Base-by-base conservation (phyloP, 106 monocot genomes). In the Dactylorhiza incarnata region DNA sequence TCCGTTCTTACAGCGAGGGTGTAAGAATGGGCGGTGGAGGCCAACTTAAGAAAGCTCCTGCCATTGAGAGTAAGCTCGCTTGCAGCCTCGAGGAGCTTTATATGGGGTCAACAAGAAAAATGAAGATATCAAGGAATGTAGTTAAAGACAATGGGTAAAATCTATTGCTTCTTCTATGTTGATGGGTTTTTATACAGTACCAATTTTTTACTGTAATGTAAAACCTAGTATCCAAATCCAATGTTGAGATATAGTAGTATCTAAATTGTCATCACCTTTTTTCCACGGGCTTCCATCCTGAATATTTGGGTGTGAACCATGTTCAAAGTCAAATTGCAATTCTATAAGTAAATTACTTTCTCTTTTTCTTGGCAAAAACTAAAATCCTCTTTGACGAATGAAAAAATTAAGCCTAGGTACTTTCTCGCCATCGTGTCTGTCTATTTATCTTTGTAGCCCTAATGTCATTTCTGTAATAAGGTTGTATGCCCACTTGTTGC, bases 81-180 rank as follows among this genome's bases (percentile, higher is more conserved):
- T 95, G 95, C 75, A 88, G 78, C 75, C 90, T 95, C 20, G 92
- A 93, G 75, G 95, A 95, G 78, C 86, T 95, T 52, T 95, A 83
- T 53, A 81, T 78, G 20, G 95, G 95, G 0, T 88, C 88, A 5
- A 90, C 83, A 3, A 88, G 86, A 78, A 93, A 90, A 84, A 93
- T 96, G 95, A 96, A 90, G 83, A 89, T 96, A 17, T 91, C 85
- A 1, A 82, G 95, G 59, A 86, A 85, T 69, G 78, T 86, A 12
- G 45, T 85, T 16, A 87, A 89, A 49, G 67, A 79, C 11, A 82
- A 80, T 63, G 93, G 96, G 96, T 96, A 87, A 50, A 48, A 45
- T 5, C 49, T 19, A 12, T 47, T 45, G 8, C 24, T 63, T 49
- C 13, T 9, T 16, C 17, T 46, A 45, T 70, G 69, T 46, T 70